These are phyloP conservation scores for Coniferiporia weirii DNA, from an alignment of 1,284 basidiomycete species.

Conservation along the genomic window DNA sequence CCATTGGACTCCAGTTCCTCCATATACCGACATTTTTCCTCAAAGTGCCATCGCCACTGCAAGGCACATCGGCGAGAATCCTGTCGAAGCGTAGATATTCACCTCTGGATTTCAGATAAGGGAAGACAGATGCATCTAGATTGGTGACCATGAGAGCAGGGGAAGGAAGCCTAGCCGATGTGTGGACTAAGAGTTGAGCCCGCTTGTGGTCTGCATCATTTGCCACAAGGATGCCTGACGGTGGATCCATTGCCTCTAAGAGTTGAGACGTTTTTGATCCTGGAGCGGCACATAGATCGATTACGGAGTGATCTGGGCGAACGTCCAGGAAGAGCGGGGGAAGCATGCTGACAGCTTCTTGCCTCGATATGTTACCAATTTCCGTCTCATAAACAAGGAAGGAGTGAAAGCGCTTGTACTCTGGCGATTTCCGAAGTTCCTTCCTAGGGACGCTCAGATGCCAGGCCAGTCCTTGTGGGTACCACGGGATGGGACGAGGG, in stretches of 20 bases:
- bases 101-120: slow-evolving; percentile 48
- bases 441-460: slow-evolving; percentile 92
- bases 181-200: slow-evolving; percentile 96
- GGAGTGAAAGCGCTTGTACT: slow-evolving; percentile 94
- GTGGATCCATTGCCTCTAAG: slow-evolving; percentile 79
- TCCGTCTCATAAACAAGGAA: slow-evolving; percentile 99
- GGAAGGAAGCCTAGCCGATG: slow-evolving; percentile 90
- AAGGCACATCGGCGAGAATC: slow-evolving; percentile 96
- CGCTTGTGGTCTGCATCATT: slow-evolving; percentile 94
- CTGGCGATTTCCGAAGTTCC: slow-evolving; percentile 83
- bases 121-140: slow-evolving; percentile 89
- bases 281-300: slow-evolving; percentile 99
- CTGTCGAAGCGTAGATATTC: slow-evolving; percentile 77
- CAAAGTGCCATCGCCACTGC: slow-evolving; percentile 95
- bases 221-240: slow-evolving; percentile 76
- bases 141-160: slow-evolving; percentile 95
- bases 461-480: slow-evolving; percentile 93
- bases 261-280: slow-evolving; percentile 97
- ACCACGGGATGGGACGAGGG: slow-evolving; percentile 88
- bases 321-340: slow-evolving; percentile 95
- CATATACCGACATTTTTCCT: slow-evolving; percentile 96
- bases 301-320: slow-evolving; percentile 83
- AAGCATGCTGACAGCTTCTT: slow-evolving; percentile 98
- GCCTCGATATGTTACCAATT: slow-evolving; percentile 93
- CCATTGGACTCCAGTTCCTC: slow-evolving; percentile 86